Percentiles rank a stretch among this genome's conserved stretches.
Evolutionary conservation across 78 protist genomes (phyloP).

Genomic region (Bigelowiella natans): DNA sequence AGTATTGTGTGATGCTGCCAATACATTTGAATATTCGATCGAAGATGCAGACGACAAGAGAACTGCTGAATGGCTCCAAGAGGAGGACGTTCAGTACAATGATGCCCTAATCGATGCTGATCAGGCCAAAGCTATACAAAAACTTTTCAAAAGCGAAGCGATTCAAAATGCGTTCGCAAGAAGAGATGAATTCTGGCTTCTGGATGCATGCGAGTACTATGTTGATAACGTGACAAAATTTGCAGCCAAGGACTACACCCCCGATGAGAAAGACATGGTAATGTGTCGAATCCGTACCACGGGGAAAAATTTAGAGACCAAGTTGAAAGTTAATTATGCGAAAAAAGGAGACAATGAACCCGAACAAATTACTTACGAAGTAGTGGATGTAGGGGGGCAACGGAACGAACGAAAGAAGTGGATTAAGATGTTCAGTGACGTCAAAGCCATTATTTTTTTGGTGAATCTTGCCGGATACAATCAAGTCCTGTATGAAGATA

Average conservation of each 20-base stretch:
- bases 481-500: neutral
- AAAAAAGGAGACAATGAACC: neutral
- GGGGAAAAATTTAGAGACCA: neutral
- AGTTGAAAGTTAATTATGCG: neutral
- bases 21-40: neutral
- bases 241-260: neutral
- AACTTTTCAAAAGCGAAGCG: neutral
- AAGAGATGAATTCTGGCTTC: neutral
- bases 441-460: conserved; percentile 14
- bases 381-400: conserved; percentile 25
- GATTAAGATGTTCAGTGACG: conserved; percentile 1
- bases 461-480: neutral
- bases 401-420: conserved; percentile 25
- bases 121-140: neutral
- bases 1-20: neutral
- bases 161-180: neutral
- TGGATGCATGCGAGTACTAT: neutral
- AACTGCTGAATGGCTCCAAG: neutral
- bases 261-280: neutral
- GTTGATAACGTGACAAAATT: neutral
- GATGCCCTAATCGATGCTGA: neutral
- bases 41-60: neutral
- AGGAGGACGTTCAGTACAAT: neutral
- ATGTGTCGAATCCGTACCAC: neutral
- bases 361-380: neutral